A percentile compares a stretch with the other conserved stretches of the same genome.
Evolutionary conservation across 257 asterid species (phyloP).

Genomic region (Solanum chmielewskii): DNA sequence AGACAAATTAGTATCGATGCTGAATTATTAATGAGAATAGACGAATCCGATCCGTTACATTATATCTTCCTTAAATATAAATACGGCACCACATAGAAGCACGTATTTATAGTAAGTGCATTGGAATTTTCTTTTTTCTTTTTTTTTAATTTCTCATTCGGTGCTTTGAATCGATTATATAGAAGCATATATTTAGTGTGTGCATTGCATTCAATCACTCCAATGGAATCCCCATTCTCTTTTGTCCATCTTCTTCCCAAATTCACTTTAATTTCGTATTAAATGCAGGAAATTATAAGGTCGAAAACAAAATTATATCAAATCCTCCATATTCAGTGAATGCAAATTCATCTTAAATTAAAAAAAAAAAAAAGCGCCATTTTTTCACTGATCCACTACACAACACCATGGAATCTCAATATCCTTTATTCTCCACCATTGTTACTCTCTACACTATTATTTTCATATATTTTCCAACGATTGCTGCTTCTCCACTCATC

Average conservation of each 20-base stretch:
- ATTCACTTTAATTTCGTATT: not conserved
- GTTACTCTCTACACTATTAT: constrained; percentile 43
- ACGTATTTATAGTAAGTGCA: not conserved
- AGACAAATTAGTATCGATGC: not conserved
- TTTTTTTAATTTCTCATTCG: too few species aligned
- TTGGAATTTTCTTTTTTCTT: not conserved
- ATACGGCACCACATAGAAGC: not conserved
- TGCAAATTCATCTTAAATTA: not conserved
- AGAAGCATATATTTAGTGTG: not conserved
- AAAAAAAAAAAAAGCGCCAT: not conserved
- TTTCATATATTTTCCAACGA: constrained; percentile 47
- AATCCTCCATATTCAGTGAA: not conserved
- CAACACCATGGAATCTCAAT: not conserved
- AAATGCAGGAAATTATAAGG: not conserved
- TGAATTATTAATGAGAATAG: not conserved
- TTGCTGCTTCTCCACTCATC: constrained; percentile 42
- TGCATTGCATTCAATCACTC: not conserved
- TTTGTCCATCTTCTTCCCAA: not conserved
- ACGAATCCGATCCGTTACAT: not conserved
- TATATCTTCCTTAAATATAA: not conserved
- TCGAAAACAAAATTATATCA: not conserved
- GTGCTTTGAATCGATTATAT: too few species aligned
- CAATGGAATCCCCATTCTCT: not conserved
- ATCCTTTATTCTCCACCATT: constrained; percentile 42
- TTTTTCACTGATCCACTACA: not conserved